Conservation (phyloP, 441 rosid genomes). For the Gossypium davidsonii region DNA sequence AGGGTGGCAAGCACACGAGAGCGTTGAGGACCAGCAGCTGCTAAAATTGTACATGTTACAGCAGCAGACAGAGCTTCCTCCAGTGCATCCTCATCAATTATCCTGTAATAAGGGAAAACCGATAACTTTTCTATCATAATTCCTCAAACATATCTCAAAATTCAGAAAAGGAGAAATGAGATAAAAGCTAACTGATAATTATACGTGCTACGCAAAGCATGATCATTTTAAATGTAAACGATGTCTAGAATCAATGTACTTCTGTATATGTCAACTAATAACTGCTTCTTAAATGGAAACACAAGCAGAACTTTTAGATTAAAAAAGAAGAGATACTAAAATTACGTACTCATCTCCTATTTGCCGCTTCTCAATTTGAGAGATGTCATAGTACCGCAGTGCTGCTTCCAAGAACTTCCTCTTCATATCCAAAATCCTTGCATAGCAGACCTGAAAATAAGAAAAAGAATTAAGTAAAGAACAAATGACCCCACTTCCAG, state of each 20-base stretch:
- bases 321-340: slow-evolving; percentile 1
- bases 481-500: slow-evolving; percentile 10
- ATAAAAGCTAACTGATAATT: background rate
- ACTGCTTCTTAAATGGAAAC: background rate
- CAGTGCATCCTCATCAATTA: slow-evolving; percentile 85
- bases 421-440: slow-evolving; percentile 94
- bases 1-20: slow-evolving; percentile 96
- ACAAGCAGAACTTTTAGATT: background rate
- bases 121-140: background rate
- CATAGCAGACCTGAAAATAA: slow-evolving; percentile 76
- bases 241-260: background rate
- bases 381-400: slow-evolving; percentile 82
- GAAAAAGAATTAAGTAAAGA: slow-evolving; percentile 8
- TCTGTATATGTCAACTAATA: background rate
- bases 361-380: slow-evolving; percentile 93
- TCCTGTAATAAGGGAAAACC: slow-evolving; percentile 35
- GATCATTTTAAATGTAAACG: background rate
- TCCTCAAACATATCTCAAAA: slow-evolving; percentile 1
- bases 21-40: slow-evolving; percentile 98
- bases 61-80: slow-evolving; percentile 94
- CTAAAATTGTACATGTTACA: slow-evolving; percentile 94
- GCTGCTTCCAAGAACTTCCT: slow-evolving; percentile 98
- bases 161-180: background rate
- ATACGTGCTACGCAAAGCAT: background rate
- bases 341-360: slow-evolving; percentile 85